Percentiles rank a stretch among this genome's conserved stretches.
phyloP scores from a whole-genome alignment of 495 filamentous ascomycete genomes.

The Penicillium crystallinum region DNA sequence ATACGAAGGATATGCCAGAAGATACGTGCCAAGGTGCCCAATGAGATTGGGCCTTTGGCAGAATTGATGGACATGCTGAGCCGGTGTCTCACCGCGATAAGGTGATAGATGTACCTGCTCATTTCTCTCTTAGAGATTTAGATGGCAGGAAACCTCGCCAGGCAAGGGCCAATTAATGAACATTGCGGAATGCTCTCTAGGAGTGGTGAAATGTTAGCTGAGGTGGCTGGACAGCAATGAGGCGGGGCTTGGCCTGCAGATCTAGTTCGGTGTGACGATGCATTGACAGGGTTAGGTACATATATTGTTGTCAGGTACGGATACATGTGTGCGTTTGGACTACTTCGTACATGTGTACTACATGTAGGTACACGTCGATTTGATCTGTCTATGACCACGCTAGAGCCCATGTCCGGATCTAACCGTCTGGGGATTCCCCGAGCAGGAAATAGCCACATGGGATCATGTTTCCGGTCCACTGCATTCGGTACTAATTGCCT shows the following conservation, averaged over 20 bases:
- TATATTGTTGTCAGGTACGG: background rate
- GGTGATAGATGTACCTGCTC: background rate
- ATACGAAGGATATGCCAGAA: constrained; percentile 31
- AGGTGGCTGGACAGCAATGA: background rate
- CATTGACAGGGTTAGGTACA: background rate
- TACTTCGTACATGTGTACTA: too few relatives aligned
- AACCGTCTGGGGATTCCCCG: background rate
- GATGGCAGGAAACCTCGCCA: background rate
- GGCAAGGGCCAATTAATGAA: background rate
- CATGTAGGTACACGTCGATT: too few relatives aligned
- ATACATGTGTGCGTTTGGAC: background rate
- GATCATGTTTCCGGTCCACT: constrained; percentile 4
- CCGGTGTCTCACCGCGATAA: background rate
- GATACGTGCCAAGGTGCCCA: constrained; percentile 4
- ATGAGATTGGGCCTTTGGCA: background rate
- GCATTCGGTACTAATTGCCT: constrained; percentile 4
- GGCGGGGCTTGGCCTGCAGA: constrained; percentile 9
- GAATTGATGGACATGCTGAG: constrained; percentile 8
- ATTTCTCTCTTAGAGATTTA: background rate
- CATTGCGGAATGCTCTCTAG: background rate
- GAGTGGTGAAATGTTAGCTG: background rate
- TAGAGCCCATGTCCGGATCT: too few relatives aligned
- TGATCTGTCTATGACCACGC: too few relatives aligned
- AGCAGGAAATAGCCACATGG: background rate
- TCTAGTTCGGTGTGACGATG: constrained; percentile 6